Evolutionary conservation across 164 flowering plant genomes (phyloP), one percentile per base, ranked within the genome.

Genomic region (Vitis rotundifolia): DNA sequence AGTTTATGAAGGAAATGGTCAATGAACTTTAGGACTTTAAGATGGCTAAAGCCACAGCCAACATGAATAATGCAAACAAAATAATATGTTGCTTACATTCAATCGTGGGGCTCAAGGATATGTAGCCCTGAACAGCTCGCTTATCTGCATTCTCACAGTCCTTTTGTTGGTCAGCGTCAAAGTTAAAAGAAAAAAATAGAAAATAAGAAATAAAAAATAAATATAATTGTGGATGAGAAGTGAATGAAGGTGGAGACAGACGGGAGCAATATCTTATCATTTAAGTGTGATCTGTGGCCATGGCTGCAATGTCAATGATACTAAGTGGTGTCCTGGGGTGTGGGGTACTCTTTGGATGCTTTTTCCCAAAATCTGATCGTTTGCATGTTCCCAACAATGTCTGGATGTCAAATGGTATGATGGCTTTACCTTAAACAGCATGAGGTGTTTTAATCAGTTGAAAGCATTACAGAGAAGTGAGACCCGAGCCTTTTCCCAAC

Each of bases 341-440:
- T 37, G 44, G 55, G 44, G 44, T n/a, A 10, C 56, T 31, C 51
- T 31, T 71, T 63, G 79, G 71, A 63, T 58, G 72, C 70, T 49
- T 58, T 80, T 64, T 37, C 75, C 78, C 66, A 59, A 76, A 74
- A 74, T 29, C 81, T 77, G 81, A 75, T 63, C 63, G 71, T 68
- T 78, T 84, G 84, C 88, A 84, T 82, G 85, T 82, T 82, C 84
- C 84, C 84, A 79, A 84, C 80, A 80, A 63, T 49, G 76, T 71
- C 67, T 71, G 77, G 79, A 75, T 52, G 77, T 68, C 69, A 82
- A 81, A 76, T 60, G 78, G 70, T 18, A 85, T 85, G 76, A 85
- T 85, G 83, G 72, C 71, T 1, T 84, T 84, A 73, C 85, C 83
- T 68, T 68, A 75, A 70, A 63, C 16, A 48, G 80, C 67, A 79